These are phyloP conservation scores for Calonectria naviculata DNA, from an alignment of 2,329 filamentous ascomycete species.

Conservation along the genomic window DNA sequence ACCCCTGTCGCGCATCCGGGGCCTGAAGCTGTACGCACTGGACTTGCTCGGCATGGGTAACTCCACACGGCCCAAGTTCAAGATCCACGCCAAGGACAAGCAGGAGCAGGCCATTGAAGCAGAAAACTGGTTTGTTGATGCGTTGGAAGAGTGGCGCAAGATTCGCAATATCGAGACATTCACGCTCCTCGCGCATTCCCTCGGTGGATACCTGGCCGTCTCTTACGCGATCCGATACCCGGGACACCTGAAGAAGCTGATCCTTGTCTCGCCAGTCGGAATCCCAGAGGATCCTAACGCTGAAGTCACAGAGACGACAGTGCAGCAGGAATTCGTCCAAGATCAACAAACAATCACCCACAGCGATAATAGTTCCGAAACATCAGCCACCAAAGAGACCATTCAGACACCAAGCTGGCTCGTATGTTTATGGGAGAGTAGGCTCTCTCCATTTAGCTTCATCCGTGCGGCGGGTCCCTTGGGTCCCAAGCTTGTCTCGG, in stretches of 20 bases:
- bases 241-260: conserved; percentile 94
- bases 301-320: conserved; percentile 76
- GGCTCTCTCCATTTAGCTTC: conserved; percentile 93
- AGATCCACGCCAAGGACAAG: conserved; percentile 82
- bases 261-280: conserved; percentile 94
- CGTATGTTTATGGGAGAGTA: conserved; percentile 94
- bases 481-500: conserved; percentile 90
- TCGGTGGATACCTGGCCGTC: conserved; percentile 94
- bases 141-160: conserved; percentile 94
- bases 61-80: conserved; percentile 84
- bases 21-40: conserved; percentile 93
- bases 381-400: conserved; percentile 39
- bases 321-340: conserved; percentile 83
- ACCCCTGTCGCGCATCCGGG: conserved; percentile 78
- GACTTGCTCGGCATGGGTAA: conserved; percentile 98
- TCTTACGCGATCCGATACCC: conserved; percentile 97
- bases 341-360: conserved; percentile 69
- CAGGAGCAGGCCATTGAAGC: conserved; percentile 86
- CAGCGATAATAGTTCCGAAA: conserved; percentile 55
- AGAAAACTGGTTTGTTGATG: conserved; percentile 95
- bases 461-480: conserved; percentile 89
- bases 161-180: conserved; percentile 91
- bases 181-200: conserved; percentile 90
- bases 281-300: conserved; percentile 96
- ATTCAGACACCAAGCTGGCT: conserved; percentile 72